Base-by-base conservation (phyloP, 2,329 filamentous ascomycete species). In the Sarocladium kiliense region DNA sequence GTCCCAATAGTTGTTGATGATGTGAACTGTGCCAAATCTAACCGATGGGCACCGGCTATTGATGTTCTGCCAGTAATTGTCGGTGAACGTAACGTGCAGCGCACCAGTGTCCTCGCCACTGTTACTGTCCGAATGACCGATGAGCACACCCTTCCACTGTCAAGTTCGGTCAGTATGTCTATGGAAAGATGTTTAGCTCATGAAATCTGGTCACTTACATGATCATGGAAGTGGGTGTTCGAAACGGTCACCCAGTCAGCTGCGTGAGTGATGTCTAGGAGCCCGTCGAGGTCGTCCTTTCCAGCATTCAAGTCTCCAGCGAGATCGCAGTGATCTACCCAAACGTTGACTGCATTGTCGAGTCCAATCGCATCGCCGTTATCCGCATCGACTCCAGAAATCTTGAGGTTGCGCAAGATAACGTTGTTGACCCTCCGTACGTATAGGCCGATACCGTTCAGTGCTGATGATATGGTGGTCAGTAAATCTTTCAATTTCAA, bases 91-190 rank as follows among this genome's bases (percentile, higher is more conserved):
- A 36, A 85, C 70, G 62, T 71, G 76, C 34, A 85, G 70, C 61
- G 80, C 73, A 57, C 82, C 82, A 3, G 65, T 78, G 65, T 85
- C 82, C 62, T 84, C 80, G 49, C 63, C 70, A n/a, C 60, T 70
- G 69, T 85, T 85, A 69, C 61, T 75, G 72, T 85, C 79, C 21
- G 76, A 79, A 74, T 85, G 81, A 14, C 80, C 82, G 56, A 85
- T 70, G 30, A 85, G 74, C 0, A 78, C 81, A 32, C 75, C 79
- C 69, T 85, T 86, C 60, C 59, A 66, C 57, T 58, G 25, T n/a
- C n/a, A n/a, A n/a, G n/a, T n/a, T n/a, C n/a, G n/a, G n/a, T n/a
- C n/a, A n/a, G n/a, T n/a, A n/a, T n/a, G n/a, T n/a, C n/a, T n/a
- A n/a, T n/a, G n/a, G n/a, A n/a, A n/a, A n/a, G n/a, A n/a, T n/a